phyloP scores from a whole-genome alignment of 768 basidiomycete species.

The Lactarius hengduanensis region DNA sequence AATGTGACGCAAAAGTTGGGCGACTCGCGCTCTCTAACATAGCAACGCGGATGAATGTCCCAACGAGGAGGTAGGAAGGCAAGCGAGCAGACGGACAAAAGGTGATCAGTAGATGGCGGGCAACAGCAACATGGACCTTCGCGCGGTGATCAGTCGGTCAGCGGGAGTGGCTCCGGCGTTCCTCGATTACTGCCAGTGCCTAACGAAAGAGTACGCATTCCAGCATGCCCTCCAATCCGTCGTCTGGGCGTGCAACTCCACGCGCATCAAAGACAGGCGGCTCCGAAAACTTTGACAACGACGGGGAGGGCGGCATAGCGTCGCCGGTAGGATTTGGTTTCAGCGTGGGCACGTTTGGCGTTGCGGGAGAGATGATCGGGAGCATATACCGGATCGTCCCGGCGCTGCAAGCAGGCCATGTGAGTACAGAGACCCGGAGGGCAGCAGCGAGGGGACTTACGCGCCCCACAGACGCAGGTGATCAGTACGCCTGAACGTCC shows the following conservation, averaged over 20 bases:
- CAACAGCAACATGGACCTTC: too few species aligned
- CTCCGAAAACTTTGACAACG: slow-evolving; percentile 40
- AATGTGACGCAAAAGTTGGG: too few species aligned
- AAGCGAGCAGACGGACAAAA: too few species aligned
- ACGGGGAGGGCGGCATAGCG: slow-evolving; percentile 30
- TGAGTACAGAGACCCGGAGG: background rate
- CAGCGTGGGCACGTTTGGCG: slow-evolving; percentile 35
- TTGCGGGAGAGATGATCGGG: slow-evolving; percentile 59
- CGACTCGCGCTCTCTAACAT: too few species aligned
- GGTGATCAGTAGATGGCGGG: too few species aligned
- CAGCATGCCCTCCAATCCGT: slow-evolving; percentile 83
- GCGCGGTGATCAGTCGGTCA: too few species aligned
- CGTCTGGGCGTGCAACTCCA: slow-evolving; percentile 67
- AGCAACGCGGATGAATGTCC: too few species aligned
- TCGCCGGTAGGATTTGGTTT: slow-evolving; percentile 28
- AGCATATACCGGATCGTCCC: slow-evolving; percentile 80
- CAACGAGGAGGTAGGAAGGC: too few species aligned
- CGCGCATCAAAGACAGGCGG: slow-evolving; percentile 70
- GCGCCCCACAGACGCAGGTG: slow-evolving; percentile 84
- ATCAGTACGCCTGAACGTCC: slow-evolving; percentile 86
- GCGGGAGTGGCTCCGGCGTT: slow-evolving; percentile 42
- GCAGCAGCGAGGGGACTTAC: slow-evolving; percentile 44
- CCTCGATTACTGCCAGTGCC: slow-evolving; percentile 66
- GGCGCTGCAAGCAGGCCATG: slow-evolving; percentile 46
- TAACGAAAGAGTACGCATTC: slow-evolving; percentile 60